phyloP scores from a whole-genome alignment of 2,329 filamentous ascomycete genomes.

The Trichoderma brevicompactum region DNA sequence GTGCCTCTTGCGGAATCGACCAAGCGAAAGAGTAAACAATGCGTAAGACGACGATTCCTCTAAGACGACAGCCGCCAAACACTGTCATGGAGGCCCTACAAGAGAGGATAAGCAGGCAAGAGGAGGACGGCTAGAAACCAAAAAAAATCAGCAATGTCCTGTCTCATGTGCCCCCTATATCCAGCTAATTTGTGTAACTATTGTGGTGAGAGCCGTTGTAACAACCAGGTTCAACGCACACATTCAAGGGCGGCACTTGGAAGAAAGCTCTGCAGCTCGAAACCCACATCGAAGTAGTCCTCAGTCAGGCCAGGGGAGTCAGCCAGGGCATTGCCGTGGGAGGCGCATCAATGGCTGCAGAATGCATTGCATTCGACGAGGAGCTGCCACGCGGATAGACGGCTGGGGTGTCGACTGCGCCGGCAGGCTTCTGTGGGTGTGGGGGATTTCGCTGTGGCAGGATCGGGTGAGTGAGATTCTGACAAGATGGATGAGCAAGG shows the following conservation, averaged over 20 bases:
- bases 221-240: not conserved
- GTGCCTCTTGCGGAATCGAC: not conserved
- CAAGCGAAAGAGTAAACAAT: not conserved
- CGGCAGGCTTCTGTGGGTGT: conserved; percentile 8
- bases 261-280: not conserved
- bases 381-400: conserved; percentile 3
- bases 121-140: not conserved
- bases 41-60: not conserved
- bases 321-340: not conserved
- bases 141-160: not conserved
- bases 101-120: not conserved
- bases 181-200: conserved; percentile 11
- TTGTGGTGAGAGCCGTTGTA: not conserved
- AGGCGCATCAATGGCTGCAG: conserved; percentile 28
- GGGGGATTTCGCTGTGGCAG: conserved; percentile 1
- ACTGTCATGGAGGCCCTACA: not conserved
- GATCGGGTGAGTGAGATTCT: conserved; percentile 11
- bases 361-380: conserved; percentile 15
- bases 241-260: not conserved
- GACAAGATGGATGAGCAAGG: not conserved
- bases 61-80: not conserved
- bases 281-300: not conserved
- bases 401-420: not conserved
- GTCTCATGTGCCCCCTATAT: not conserved
- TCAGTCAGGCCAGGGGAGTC: not conserved